These are phyloP conservation scores for Diutina ranongensis DNA, from an alignment of 1,139 yeast genomes.

Conservation along the genomic window DNA sequence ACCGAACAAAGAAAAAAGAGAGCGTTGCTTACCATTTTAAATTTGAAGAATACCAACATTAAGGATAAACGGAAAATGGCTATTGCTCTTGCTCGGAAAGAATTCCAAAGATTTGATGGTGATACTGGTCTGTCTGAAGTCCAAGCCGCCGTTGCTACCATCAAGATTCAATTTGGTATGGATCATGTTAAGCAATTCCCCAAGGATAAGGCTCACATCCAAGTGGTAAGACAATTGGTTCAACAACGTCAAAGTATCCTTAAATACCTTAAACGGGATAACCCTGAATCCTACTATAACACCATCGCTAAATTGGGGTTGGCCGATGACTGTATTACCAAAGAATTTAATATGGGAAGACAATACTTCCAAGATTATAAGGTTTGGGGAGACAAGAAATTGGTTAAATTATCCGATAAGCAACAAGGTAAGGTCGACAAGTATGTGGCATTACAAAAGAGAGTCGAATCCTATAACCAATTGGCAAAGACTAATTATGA, in stretches of 20 bases:
- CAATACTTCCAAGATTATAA: conserved; percentile 77
- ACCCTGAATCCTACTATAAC: conserved; percentile 77
- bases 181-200: conserved; percentile 62
- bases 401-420: conserved; percentile 17
- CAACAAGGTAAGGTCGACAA: conserved; percentile 6
- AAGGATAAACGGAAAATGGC: conserved; percentile 51
- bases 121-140: conserved; percentile 95
- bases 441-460: conserved; percentile 26
- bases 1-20: conserved; percentile 53
- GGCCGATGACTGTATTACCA: conserved; percentile 63
- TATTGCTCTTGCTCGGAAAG: conserved; percentile 53
- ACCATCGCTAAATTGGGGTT: conserved; percentile 80
- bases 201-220: conserved; percentile 62
- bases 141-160: conserved; percentile 85
- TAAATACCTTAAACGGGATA: conserved; percentile 66
- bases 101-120: conserved; percentile 74
- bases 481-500: conserved; percentile 29
- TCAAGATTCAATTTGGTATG: conserved; percentile 68
- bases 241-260: conserved; percentile 81
- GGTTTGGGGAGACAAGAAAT: conserved; percentile 59
- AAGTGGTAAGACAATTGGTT: conserved; percentile 67
- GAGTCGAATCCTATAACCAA: conserved; percentile 28
- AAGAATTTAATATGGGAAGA: conserved; percentile 78
- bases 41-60: conserved; percentile 58
- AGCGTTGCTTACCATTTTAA: conserved; percentile 60